These are phyloP conservation scores for Nyctanthes arbortristis DNA, from an alignment of 257 asterid genomes.

Conservation along the genomic window DNA sequence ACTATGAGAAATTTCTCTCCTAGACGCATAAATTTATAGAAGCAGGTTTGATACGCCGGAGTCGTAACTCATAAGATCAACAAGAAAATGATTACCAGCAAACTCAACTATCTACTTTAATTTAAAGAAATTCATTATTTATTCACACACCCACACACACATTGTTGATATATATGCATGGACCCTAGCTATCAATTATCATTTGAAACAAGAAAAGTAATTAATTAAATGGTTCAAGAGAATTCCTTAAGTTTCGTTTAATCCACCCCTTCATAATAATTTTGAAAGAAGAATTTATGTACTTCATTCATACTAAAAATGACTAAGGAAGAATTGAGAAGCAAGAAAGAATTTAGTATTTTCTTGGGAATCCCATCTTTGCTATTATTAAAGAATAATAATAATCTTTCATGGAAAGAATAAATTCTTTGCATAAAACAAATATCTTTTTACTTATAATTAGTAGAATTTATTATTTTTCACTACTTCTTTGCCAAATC, in stretches of 20 bases:
- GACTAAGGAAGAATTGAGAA: background rate
- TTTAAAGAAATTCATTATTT: too few relatives aligned
- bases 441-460: constrained; percentile 14
- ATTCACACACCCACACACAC: too few relatives aligned
- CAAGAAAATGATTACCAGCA: too few relatives aligned
- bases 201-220: background rate
- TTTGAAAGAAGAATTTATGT: background rate
- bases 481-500: constrained; percentile 10
- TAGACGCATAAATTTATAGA: background rate
- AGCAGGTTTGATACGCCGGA: background rate
- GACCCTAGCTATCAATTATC: background rate
- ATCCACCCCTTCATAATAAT: background rate
- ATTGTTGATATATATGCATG: too few relatives aligned
- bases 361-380: background rate
- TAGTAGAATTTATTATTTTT: constrained; percentile 18
- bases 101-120: too few relatives aligned
- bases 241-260: too few relatives aligned
- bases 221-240: too few relatives aligned
- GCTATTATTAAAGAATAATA: constrained; percentile 17
- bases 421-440: constrained; percentile 16
- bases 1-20: constrained; percentile 34
- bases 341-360: background rate
- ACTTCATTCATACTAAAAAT: background rate
- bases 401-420: constrained; percentile 16
- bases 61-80: background rate